Base-by-base conservation (phyloP, 345 rosid genomes). In the Citrus medica region DNA sequence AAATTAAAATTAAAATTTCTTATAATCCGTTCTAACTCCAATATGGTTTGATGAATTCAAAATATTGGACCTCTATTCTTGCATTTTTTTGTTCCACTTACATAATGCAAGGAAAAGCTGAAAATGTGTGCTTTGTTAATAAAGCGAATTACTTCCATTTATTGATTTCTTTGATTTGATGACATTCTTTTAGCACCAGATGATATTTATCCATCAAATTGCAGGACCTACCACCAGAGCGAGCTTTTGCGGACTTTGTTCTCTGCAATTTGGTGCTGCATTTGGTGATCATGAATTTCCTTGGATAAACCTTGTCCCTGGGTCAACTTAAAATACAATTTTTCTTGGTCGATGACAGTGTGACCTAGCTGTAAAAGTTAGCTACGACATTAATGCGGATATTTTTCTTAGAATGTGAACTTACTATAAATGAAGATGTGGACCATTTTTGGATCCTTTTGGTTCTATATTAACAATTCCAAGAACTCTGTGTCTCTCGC, bases 211-310 rank as follows among this genome's bases (percentile, higher is more conserved):
- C 17, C 38, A 1, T 56, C 7, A 27, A 67, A 73, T 74, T 81
- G 71, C 88, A 87, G 94, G 95, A 91, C 85, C 80, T 93, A 76
- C 83, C 97, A 55, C 94, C 94, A 0, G 95, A 94, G 80, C 87
- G 94, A 35, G 98, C 98, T 46, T 94, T 94, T 80, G 97, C 98
- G 10, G 97, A 92, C 84, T 94, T 90, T 84, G 90, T 92, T 63
- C 91, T 89, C 68, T 94, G 98, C 95, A 94, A 94, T 83, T 83
- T 92, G 82, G 98, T 92, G 83, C 94, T 92, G 42, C 97, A 94
- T 84, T 82, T 94, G 87, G 97, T 92, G 85, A 92, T 92, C 56
- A 90, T 92, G 89, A 91, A 94, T 83, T 92, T 91, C 91, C 85
- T 91, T 19, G 98, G 97, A 76, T 86, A 69, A 82, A 42, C 14